phyloP scores from a whole-genome alignment of 257 asterid species.

The Solanum pinnatisectum region DNA sequence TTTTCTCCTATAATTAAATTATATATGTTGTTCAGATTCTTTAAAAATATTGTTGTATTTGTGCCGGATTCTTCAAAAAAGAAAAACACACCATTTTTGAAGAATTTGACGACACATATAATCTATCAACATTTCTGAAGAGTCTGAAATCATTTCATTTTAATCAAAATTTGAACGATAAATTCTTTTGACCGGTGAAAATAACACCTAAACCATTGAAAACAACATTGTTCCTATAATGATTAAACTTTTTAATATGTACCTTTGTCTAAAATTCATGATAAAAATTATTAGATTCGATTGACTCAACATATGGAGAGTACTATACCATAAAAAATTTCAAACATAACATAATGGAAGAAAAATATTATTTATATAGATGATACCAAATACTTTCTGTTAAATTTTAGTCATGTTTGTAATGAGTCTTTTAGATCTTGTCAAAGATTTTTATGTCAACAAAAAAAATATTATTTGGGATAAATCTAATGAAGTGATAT shows the following conservation, averaged over 20 bases:
- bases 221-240: neutral
- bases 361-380: neutral
- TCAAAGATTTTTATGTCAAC: neutral
- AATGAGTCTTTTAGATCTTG: neutral
- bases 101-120: neutral
- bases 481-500: too few relatives aligned
- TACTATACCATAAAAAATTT: neutral
- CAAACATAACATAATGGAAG: neutral
- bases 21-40: neutral
- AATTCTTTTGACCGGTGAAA: neutral
- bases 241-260: neutral
- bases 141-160: neutral
- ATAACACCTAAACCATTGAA: neutral
- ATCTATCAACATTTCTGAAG: neutral
- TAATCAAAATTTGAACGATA: neutral
- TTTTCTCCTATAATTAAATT: neutral
- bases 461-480: neutral
- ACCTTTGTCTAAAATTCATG: neutral
- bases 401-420: neutral
- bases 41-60: accelerated
- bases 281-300: neutral
- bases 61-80: neutral
- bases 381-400: neutral
- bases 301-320: neutral
- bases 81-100: neutral